Evolutionary conservation across 2,329 filamentous ascomycete genomes (phyloP), one percentile per base, ranked within the genome.

Genomic region (Trichophyton equinum): DNA sequence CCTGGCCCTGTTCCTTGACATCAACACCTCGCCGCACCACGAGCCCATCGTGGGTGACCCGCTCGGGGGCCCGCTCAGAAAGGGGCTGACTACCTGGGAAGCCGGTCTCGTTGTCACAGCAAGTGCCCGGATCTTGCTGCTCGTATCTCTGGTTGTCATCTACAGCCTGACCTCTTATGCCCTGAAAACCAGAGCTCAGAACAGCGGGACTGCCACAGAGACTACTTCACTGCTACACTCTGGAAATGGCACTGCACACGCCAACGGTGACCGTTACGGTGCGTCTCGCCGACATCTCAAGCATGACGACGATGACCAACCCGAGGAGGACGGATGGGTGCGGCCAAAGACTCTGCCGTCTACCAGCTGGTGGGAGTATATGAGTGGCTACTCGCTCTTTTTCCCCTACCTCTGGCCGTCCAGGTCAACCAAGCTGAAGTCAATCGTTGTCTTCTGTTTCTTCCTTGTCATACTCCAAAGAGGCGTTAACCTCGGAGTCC

Each of bases 331-430:
- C 8, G 89, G 88, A 4, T 97, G 95, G 79, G 95, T 95, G 72
- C 87, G 92, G 67, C 91, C 91, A 1, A 87, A 87, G 42, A 92
- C 89, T 65, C 82, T 90, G 7, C 91, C 90, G 2, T 88, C 88
- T 67, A 90, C 88, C 66, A 94, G 86, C 59, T 99, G 94, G 94
- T 95, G 88, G 85, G 91, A 97, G 71, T 99, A 99, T 72, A 78
- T 96, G 63, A 85, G 87, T 65, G 91, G 92, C 53, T 99, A 97
- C 73, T 88, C 87, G 11, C 79, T 96, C 58, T 96, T 99, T 75
- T 95, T 97, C 72, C 92, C 91, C 0, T 99, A 97, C 71, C 83
- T 97, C 62, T 99, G 94, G 94, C 94, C 94, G 0, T 87, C 85
- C 68, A 92, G 92, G 69, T 85, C 89, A 58, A 76, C 80, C 42